Evolutionary conservation across 768 basidiomycete genomes (phyloP).

Genomic region (Rhodocollybia butyracea): DNA sequence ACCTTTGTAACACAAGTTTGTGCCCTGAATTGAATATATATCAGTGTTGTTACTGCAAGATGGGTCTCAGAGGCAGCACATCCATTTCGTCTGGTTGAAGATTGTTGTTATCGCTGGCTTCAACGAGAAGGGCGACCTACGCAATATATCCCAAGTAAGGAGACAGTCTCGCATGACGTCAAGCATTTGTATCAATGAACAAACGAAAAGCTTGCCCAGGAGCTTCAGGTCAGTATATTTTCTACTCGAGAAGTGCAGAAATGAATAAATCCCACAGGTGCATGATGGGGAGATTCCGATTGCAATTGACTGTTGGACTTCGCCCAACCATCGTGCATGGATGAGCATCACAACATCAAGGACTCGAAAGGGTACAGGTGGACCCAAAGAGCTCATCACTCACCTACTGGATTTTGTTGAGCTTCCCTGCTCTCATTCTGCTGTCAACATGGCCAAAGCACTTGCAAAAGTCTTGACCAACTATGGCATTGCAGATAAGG

Average conservation of each 20-base stretch:
- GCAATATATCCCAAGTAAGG: conserved; percentile 29
- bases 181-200: conserved; percentile 22
- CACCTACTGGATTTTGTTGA: conserved; percentile 36
- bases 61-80: conserved; percentile 31
- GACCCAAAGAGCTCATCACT: conserved; percentile 21
- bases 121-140: conserved; percentile 32
- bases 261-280: conserved; percentile 16
- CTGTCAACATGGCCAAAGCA: conserved; percentile 29
- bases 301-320: conserved; percentile 35
- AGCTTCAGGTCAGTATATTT: conserved; percentile 25
- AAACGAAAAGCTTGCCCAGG: conserved; percentile 18
- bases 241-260: background rate
- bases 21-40: conserved; percentile 1
- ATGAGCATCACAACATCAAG: conserved; percentile 23
- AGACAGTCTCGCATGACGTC: conserved; percentile 30
- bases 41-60: conserved; percentile 26
- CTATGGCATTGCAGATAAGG: conserved; percentile 24
- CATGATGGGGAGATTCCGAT: conserved; percentile 28
- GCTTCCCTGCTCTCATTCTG: conserved; percentile 31
- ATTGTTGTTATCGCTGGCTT: conserved; percentile 25
- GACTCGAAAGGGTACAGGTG: conserved; percentile 28
- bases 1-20: conserved; percentile 2
- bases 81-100: conserved; percentile 30
- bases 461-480: conserved; percentile 30
- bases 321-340: conserved; percentile 32